Percentiles rank a stretch among this genome's conserved stretches.
Conservation (phyloP, 2,329 filamentous ascomycete species). For the Trichoderma koningii region DNA sequence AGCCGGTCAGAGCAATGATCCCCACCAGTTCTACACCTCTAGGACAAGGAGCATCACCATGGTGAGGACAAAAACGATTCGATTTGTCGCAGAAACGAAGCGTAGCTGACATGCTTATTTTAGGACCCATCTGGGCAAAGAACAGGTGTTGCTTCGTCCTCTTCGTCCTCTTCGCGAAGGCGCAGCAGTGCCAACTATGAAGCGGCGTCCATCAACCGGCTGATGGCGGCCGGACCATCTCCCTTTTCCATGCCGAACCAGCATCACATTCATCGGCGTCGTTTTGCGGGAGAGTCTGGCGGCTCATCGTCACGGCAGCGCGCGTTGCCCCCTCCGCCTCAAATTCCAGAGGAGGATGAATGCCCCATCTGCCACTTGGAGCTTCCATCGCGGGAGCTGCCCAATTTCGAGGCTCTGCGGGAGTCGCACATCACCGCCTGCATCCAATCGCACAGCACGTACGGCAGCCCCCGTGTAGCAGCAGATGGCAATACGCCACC, state of each 20-base stretch:
- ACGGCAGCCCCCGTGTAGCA: constrained; percentile 42
- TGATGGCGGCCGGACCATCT: constrained; percentile 43
- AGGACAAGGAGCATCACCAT: constrained; percentile 52
- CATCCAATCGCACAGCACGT: constrained; percentile 57
- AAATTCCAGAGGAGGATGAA: constrained; percentile 71
- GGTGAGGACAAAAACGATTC: constrained; percentile 40
- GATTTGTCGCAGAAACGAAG: neutral
- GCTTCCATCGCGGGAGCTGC: constrained; percentile 59
- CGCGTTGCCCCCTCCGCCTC: constrained; percentile 48
- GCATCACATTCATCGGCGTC: constrained; percentile 38
- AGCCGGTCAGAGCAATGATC: constrained; percentile 38
- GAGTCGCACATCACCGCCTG: constrained; percentile 62
- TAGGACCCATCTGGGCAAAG: constrained; percentile 32
- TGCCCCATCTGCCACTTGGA: constrained; percentile 76
- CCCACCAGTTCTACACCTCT: constrained; percentile 40
- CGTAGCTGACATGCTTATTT: constrained; percentile 17
- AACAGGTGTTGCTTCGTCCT: constrained; percentile 31
- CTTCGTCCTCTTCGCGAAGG: constrained; percentile 36
- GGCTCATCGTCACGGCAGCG: constrained; percentile 44
- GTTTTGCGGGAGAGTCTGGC: constrained; percentile 35
- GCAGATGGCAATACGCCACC: constrained; percentile 33
- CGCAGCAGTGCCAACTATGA: constrained; percentile 39
- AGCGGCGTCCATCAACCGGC: constrained; percentile 42
- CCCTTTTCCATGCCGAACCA: constrained; percentile 37
- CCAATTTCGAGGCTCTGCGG: constrained; percentile 56